Evolutionary conservation across 768 basidiomycete genomes (phyloP).

Genomic region (Tricholoma hemisulphureum): DNA sequence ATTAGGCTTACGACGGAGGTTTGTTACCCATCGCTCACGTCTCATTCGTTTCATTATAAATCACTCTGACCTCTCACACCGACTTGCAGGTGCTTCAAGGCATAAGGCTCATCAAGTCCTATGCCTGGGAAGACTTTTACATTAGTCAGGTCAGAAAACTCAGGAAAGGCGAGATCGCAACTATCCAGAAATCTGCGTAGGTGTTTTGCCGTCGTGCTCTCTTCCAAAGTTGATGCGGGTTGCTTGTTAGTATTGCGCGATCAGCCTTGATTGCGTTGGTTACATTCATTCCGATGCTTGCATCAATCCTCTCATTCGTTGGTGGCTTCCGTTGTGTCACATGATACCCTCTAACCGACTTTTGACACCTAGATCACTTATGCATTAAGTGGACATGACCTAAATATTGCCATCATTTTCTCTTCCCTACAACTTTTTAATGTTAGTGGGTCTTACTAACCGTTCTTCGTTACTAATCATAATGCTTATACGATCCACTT

Average conservation of each 20-base stretch:
- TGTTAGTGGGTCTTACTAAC: slow-evolving; percentile 26
- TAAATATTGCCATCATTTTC: slow-evolving; percentile 57
- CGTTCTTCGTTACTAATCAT: background rate
- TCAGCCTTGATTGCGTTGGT: slow-evolving; percentile 43
- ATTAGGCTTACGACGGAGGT: slow-evolving; percentile 65
- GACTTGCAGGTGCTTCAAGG: slow-evolving; percentile 53
- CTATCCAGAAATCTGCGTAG: slow-evolving; percentile 39
- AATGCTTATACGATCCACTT: background rate
- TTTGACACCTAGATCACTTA: slow-evolving; percentile 53
- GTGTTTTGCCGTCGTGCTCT: slow-evolving; percentile 12
- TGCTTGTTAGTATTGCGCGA: slow-evolving; percentile 30
- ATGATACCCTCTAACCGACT: background rate
- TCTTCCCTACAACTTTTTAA: slow-evolving; percentile 59
- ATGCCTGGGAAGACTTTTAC: slow-evolving; percentile 59
- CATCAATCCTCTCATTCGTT: slow-evolving; percentile 52
- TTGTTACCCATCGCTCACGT: background rate
- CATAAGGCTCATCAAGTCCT: slow-evolving; percentile 64
- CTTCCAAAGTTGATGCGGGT: slow-evolving; percentile 2
- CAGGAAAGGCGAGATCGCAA: slow-evolving; percentile 38
- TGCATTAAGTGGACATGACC: slow-evolving; percentile 50
- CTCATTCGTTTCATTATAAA: background rate
- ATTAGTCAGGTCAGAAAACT: slow-evolving; percentile 38
- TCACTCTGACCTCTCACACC: background rate
- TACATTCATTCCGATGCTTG: slow-evolving; percentile 50
- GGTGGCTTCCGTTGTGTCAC: slow-evolving; percentile 16